phyloP scores from a whole-genome alignment of 139 green algal species.

The Chlorella sorokiniana region DNA sequence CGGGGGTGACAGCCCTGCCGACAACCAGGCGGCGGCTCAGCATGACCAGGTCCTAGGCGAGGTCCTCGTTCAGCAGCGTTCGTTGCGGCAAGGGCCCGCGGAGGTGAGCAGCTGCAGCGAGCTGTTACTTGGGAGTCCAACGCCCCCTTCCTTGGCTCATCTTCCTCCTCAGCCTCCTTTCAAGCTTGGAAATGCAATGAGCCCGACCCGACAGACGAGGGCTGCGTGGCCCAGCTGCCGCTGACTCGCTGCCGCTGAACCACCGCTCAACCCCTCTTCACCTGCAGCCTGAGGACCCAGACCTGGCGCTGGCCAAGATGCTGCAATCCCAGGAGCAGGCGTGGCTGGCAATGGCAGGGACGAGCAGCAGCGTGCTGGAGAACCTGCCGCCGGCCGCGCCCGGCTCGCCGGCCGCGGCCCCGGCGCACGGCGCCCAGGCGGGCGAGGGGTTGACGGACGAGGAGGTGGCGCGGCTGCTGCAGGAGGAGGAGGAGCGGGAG shows the following conservation, averaged over 20 bases:
- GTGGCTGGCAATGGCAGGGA: constrained; percentile 37
- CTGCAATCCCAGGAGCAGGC: constrained; percentile 56
- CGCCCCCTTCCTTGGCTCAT: not conserved
- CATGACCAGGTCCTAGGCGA: constrained; percentile 2
- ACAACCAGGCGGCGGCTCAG: not conserved
- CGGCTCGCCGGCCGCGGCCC: not conserved
- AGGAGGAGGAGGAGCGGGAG: constrained; percentile 50
- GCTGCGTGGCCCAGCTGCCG: not conserved
- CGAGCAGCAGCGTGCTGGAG: not conserved
- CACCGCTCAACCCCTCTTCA: not conserved
- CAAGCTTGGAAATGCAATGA: not conserved
- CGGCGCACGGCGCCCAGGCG: not conserved
- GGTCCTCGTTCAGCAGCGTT: not conserved
- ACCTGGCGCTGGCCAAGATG: constrained; percentile 54
- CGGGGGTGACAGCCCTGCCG: not conserved
- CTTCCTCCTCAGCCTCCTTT: not conserved
- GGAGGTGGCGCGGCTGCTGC: constrained; percentile 43
- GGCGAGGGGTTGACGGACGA: constrained; percentile 31
- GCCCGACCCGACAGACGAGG: not conserved
- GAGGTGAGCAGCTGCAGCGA: constrained; percentile 1
- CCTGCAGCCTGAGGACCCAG: constrained; percentile 26
- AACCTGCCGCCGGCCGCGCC: not conserved
- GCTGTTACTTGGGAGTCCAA: not conserved
- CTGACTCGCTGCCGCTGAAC: not conserved
- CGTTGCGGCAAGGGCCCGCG: not conserved